A percentile compares a stretch with the other conserved stretches of the same genome.
phyloP scores from a whole-genome alignment of 495 filamentous ascomycete genomes.

The Aspergillus coremiiformis region DNA sequence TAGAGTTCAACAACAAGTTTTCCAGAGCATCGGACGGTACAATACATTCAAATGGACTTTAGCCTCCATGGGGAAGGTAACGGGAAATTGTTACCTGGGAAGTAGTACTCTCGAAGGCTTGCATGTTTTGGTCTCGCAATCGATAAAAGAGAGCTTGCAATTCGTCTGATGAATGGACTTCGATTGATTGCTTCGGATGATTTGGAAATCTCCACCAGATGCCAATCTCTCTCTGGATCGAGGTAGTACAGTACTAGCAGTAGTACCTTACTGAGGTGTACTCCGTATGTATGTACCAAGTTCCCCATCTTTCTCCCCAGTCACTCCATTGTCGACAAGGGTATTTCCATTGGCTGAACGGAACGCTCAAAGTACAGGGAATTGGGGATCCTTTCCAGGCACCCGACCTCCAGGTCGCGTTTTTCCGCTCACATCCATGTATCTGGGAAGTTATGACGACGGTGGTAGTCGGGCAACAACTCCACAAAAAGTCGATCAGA shows the following conservation, averaged over 20 bases:
- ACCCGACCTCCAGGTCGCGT: no score
- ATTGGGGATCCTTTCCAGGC: background rate
- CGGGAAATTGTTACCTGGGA: background rate
- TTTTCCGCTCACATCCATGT: background rate
- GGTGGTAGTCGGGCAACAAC: background rate
- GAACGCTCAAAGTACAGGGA: background rate
- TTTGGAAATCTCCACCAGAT: background rate
- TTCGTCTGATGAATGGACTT: background rate
- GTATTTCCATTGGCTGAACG: background rate
- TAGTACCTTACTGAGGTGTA: no score
- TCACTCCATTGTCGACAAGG: background rate
- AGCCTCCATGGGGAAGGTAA: background rate
- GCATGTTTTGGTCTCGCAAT: conserved; percentile 1
- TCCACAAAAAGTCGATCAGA: background rate
- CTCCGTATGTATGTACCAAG: background rate
- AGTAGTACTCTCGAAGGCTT: no score
- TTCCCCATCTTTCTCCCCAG: background rate
- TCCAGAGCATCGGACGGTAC: background rate
- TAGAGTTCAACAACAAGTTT: no score
- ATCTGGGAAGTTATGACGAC: background rate
- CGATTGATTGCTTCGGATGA: background rate
- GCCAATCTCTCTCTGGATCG: background rate
- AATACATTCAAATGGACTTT: no score
- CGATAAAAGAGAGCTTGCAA: background rate
- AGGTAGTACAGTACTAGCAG: no score